These are phyloP conservation scores for Cercospora citrullina DNA, from an alignment of 2,329 filamentous ascomycete genomes.

Conservation along the genomic window DNA sequence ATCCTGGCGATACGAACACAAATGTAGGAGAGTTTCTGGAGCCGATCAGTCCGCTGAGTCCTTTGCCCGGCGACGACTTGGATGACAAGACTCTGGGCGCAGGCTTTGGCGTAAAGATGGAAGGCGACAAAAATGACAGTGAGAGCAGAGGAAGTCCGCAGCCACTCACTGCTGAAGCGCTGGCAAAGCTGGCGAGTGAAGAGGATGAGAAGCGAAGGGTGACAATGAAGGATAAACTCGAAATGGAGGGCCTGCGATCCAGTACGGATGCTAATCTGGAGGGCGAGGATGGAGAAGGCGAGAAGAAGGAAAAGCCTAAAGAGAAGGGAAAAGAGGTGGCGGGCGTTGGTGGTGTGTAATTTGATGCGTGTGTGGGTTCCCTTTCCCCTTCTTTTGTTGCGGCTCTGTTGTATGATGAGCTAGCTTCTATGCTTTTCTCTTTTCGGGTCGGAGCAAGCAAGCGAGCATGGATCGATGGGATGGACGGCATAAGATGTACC, in stretches of 20 bases:
- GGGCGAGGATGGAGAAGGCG: neutral
- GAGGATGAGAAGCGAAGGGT: slow-evolving; percentile 22
- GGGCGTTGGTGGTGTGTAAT: neutral
- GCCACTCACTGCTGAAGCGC: slow-evolving; percentile 37
- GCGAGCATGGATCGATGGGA: neutral
- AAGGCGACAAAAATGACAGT: slow-evolving; percentile 4
- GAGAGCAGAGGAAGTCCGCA: slow-evolving; percentile 14
- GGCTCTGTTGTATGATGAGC: slow-evolving; percentile 1
- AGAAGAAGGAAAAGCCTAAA: neutral
- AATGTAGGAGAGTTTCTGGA: slow-evolving; percentile 10
- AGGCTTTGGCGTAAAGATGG: slow-evolving; percentile 11
- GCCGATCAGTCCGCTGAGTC: slow-evolving; percentile 24
- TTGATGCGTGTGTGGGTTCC: neutral
- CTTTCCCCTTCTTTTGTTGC: neutral
- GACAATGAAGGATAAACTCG: neutral
- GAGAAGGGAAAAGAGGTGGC: neutral
- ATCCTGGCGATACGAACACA: neutral
- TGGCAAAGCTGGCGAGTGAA: slow-evolving; percentile 32
- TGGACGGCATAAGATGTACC: neutral
- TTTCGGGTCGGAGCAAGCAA: neutral
- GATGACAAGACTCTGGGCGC: neutral
- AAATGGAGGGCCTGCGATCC: neutral
- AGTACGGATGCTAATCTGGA: neutral
- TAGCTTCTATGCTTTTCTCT: neutral
- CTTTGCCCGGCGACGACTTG: slow-evolving; percentile 10